Evolutionary conservation across 805 yeast species (phyloP).

Genomic region (Pichia thaimueangensis): DNA sequence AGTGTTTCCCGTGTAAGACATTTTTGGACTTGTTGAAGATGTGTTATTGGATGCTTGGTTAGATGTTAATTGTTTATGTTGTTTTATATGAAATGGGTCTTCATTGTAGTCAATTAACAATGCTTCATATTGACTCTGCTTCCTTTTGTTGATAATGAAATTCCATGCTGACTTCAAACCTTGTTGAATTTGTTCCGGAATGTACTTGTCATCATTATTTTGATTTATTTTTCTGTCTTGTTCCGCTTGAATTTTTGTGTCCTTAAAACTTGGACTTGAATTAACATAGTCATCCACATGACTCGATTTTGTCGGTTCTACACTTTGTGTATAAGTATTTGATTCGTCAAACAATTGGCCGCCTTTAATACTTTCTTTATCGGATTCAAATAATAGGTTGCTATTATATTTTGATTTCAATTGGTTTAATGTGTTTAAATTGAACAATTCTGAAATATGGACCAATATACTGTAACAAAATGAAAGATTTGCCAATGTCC

Average conservation of each 20-base stretch:
- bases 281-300: slow-evolving; percentile 14
- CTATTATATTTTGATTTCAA: slow-evolving; percentile 26
- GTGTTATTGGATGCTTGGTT: not conserved
- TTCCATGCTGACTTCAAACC: slow-evolving; percentile 37
- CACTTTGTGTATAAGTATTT: slow-evolving; percentile 7
- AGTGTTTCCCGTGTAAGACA: not conserved
- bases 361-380: slow-evolving; percentile 25
- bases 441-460: slow-evolving; percentile 22
- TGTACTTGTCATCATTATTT: slow-evolving; percentile 6
- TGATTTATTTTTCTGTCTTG: no score
- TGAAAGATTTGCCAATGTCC: slow-evolving; percentile 26
- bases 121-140: slow-evolving; percentile 48
- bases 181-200: slow-evolving; percentile 9
- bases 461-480: slow-evolving; percentile 22
- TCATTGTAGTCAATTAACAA: slow-evolving; percentile 32
- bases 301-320: slow-evolving; percentile 12
- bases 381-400: slow-evolving; percentile 32
- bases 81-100: slow-evolving; percentile 10
- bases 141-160: slow-evolving; percentile 38
- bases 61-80: not conserved
- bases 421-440: slow-evolving; percentile 17
- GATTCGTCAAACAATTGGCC: slow-evolving; percentile 31
- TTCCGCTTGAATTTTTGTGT: not conserved
- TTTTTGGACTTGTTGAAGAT: not conserved
- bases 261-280: not conserved